phyloP scores from a whole-genome alignment of 148 eudicot genomes.

The Vaccinium vitisidaea region DNA sequence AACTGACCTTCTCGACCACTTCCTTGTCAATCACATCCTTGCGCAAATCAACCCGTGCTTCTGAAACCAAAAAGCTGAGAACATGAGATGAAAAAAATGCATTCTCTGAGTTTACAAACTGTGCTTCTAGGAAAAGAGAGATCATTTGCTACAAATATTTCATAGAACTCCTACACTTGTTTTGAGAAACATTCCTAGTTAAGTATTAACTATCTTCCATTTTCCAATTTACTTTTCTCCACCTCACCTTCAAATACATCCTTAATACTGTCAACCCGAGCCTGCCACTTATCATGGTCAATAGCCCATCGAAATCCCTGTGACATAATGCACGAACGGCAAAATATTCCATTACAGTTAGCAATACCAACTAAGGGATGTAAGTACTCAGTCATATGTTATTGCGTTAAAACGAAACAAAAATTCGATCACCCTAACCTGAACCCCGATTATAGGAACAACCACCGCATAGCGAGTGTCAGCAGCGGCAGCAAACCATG shows the following conservation, averaged over 20 bases:
- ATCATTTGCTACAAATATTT: neutral
- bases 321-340: constrained; percentile 6
- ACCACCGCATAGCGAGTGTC: constrained; percentile 88
- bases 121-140: neutral
- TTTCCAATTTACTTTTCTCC: neutral
- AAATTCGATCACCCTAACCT: constrained; percentile 45
- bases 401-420: neutral
- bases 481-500: constrained; percentile 89
- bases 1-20: constrained; percentile 74
- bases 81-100: neutral
- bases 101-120: neutral
- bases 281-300: constrained; percentile 88
- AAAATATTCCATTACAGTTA: neutral
- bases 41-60: constrained; percentile 59
- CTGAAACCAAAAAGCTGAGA: constrained; percentile 37
- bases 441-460: constrained; percentile 90
- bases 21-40: constrained; percentile 68
- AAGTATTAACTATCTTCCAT: neutral
- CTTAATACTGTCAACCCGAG: constrained; percentile 83
- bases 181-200: neutral
- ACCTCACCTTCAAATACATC: constrained; percentile 82
- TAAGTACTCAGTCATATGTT: neutral
- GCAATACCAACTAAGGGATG: neutral
- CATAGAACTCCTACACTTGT: neutral
- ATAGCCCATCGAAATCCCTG: constrained; percentile 98